Percentiles rank a stretch among this genome's conserved stretches.
Conservation (phyloP, 2,329 filamentous ascomycete genomes). For the Pseudofabraea citricarpa region DNA sequence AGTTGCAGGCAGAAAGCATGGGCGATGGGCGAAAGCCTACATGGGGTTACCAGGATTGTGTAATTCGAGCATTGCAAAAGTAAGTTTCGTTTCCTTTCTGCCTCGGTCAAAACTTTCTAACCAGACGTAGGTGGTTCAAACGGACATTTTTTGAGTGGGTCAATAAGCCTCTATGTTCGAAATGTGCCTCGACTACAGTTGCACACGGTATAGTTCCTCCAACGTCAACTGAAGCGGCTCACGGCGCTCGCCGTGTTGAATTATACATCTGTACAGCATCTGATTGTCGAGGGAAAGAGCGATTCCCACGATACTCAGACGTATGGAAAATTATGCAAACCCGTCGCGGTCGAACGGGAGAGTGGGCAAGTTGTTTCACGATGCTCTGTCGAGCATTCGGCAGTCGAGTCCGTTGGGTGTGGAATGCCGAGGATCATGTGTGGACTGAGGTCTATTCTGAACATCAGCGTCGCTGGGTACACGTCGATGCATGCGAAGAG, state of each 20-base stretch:
- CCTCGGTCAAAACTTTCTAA: conserved; percentile 11
- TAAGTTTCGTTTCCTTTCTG: conserved; percentile 35
- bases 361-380: conserved; percentile 98
- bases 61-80: conserved; percentile 81
- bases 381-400: conserved; percentile 96
- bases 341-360: conserved; percentile 78
- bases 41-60: conserved; percentile 98
- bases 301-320: conserved; percentile 91
- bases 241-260: conserved; percentile 82
- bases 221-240: conserved; percentile 82
- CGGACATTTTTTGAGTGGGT: conserved; percentile 93
- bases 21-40: conserved; percentile 73
- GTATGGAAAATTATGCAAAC: conserved; percentile 90
- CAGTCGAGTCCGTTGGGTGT: conserved; percentile 90
- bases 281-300: conserved; percentile 72
- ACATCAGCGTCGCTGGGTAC: conserved; percentile 90
- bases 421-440: conserved; percentile 95
- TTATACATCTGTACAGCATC: conserved; percentile 80
- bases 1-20: conserved; percentile 83
- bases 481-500: conserved; percentile 91
- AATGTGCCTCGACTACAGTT: conserved; percentile 78
- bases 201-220: conserved; percentile 79
- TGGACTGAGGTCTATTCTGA: conserved; percentile 98
- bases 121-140: conserved; percentile 78
- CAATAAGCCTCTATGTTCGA: conserved; percentile 87